Conservation (phyloP, 257 asterid species). For the Solanum piurae region DNA sequence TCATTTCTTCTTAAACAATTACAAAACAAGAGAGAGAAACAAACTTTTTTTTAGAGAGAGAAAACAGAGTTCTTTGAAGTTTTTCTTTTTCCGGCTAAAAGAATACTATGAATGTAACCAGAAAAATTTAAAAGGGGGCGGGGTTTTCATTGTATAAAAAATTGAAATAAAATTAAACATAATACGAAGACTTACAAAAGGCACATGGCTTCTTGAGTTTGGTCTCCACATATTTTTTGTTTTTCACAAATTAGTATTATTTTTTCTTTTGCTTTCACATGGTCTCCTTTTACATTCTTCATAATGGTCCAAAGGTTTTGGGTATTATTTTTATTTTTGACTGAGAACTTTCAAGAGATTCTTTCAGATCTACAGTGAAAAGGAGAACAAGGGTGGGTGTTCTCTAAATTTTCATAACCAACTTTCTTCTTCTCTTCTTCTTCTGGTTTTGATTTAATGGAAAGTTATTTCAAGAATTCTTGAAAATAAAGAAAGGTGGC, state of each 20-base stretch:
- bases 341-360: constrained; percentile 30
- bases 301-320: constrained; percentile 27
- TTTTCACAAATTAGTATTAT: neutral
- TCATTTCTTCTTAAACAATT: neutral
- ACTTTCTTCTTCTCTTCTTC: neutral
- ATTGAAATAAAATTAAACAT: neutral
- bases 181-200: constrained; percentile 17
- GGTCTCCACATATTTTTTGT: neutral
- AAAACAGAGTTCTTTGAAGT: neutral
- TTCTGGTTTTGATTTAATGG: neutral
- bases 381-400: neutral
- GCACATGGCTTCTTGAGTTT: constrained; percentile 36
- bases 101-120: constrained; percentile 10
- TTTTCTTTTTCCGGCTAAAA: neutral
- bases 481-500: neutral
- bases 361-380: constrained; percentile 40
- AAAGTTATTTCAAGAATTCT: neutral
- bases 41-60: neutral
- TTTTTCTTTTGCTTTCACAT: constrained; percentile 26
- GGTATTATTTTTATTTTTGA: constrained; percentile 32
- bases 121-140: neutral
- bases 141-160: neutral
- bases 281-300: constrained; percentile 39
- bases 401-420: neutral
- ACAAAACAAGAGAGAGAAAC: neutral